Conservation (phyloP, 2,329 filamentous ascomycete genomes). For the Rhinocladiella mackenziei region DNA sequence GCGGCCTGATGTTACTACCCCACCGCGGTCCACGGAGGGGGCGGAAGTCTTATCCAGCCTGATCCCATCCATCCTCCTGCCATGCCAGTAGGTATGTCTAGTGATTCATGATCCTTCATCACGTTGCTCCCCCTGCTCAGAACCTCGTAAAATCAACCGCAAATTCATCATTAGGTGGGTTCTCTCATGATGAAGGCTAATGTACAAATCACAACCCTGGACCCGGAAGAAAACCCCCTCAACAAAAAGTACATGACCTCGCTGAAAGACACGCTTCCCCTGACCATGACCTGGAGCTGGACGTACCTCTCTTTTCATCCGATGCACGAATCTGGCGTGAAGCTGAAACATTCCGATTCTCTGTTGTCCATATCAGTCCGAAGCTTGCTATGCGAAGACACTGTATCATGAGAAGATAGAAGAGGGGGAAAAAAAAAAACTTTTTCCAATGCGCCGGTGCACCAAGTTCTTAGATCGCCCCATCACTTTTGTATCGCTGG, state of each 20-base stretch:
- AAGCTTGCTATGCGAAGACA: constrained; percentile 25
- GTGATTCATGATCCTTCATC: too few relatives aligned
- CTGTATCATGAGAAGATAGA: constrained; percentile 5
- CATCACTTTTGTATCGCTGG: constrained; percentile 21
- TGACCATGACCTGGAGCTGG: constrained; percentile 8
- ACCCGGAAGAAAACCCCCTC: constrained; percentile 3
- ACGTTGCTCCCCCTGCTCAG: too few relatives aligned
- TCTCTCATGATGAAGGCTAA: constrained; percentile 18
- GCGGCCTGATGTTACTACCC: constrained; percentile 13
- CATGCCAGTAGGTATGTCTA: not conserved
- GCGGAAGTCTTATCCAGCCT: too few relatives aligned
- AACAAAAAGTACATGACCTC: constrained; percentile 85
- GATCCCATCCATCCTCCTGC: too few relatives aligned
- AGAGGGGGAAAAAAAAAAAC: constrained; percentile 4
- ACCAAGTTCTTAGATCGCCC: constrained; percentile 12
- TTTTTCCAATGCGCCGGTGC: constrained; percentile 28
- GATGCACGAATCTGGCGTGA: constrained; percentile 5
- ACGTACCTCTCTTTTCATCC: constrained; percentile 9
- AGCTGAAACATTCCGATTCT: constrained; percentile 12
- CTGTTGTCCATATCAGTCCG: constrained; percentile 18
- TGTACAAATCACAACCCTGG: constrained; percentile 20
- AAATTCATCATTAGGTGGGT: constrained; percentile 13
- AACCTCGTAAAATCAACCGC: too few relatives aligned
- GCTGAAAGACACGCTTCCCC: constrained; percentile 70
- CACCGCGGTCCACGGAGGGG: too few relatives aligned